Evolutionary conservation across 441 rosid species (phyloP).

Genomic region (Breynia disticha): DNA sequence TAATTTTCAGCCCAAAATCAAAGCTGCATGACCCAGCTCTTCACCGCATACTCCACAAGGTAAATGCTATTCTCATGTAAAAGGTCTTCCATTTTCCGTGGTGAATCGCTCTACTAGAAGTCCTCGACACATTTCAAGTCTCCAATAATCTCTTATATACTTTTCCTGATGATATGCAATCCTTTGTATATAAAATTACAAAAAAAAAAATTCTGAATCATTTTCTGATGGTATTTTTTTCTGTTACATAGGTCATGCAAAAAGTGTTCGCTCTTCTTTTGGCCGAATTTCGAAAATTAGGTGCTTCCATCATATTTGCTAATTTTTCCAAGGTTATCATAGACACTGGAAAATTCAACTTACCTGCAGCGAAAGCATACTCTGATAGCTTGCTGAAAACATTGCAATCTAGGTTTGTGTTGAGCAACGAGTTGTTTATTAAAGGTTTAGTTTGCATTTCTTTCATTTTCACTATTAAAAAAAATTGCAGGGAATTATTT

Average conservation of each 20-base stretch:
- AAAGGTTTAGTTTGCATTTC: conserved; percentile 13
- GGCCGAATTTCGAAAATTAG: conserved; percentile 90
- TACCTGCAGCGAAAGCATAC: conserved; percentile 74
- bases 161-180: too few species aligned
- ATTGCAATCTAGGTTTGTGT: conserved; percentile 59
- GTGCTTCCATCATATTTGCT: conserved; percentile 86
- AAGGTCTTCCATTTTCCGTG: conserved; percentile 4
- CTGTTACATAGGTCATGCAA: conserved; percentile 69
- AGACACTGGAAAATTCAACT: conserved; percentile 76
- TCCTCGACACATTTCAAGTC: too few species aligned
- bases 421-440: conserved; percentile 12
- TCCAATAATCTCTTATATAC: too few species aligned
- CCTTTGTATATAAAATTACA: too few species aligned
- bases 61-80: conserved; percentile 18
- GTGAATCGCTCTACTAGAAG: too few species aligned
- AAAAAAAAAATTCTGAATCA: not conserved
- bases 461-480: conserved; percentile 13
- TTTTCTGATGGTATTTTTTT: not conserved
- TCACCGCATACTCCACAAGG: conserved; percentile 93
- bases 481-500: conserved; percentile 58
- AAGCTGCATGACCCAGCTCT: conserved; percentile 98
- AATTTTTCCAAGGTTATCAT: conserved; percentile 81
- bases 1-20: conserved; percentile 74
- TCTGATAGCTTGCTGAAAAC: conserved; percentile 85
- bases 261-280: conserved; percentile 89